Evolutionary conservation across 1,139 yeast species (phyloP).

Genomic region (Diutina neorugosa): DNA sequence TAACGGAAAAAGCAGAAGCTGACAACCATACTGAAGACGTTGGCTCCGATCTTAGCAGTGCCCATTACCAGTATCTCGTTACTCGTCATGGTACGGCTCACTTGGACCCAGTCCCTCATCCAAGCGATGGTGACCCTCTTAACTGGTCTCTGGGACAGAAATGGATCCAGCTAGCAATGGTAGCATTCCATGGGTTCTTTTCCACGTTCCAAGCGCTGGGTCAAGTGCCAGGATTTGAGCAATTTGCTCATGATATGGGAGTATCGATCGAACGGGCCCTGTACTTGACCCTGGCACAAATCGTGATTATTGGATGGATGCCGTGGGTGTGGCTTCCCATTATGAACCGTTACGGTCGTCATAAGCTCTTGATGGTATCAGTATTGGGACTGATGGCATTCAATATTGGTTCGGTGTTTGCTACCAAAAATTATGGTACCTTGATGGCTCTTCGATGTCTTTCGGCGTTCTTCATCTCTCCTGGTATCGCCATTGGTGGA

Average conservation of each 20-base stretch:
- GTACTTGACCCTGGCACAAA: constrained; percentile 3
- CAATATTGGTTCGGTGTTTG: neutral
- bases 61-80: neutral
- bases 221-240: constrained; percentile 1
- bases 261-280: neutral
- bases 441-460: neutral
- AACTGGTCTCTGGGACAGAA: neutral
- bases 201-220: constrained; percentile 1
- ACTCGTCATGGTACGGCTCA: neutral
- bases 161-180: constrained; percentile 1
- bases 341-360: constrained; percentile 1
- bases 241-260: neutral
- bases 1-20: neutral
- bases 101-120: neutral
- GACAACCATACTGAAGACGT: neutral
- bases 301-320: neutral
- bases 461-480: neutral
- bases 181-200: constrained; percentile 3
- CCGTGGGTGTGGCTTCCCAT: constrained; percentile 3
- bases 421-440: neutral
- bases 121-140: neutral
- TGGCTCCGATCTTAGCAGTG: neutral
- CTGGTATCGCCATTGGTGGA: neutral
- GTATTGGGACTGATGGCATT: constrained; percentile 4
- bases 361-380: neutral